These are phyloP conservation scores for Calonectria pseudoreteaudii DNA, from an alignment of 2,329 filamentous ascomycete genomes.

Conservation along the genomic window DNA sequence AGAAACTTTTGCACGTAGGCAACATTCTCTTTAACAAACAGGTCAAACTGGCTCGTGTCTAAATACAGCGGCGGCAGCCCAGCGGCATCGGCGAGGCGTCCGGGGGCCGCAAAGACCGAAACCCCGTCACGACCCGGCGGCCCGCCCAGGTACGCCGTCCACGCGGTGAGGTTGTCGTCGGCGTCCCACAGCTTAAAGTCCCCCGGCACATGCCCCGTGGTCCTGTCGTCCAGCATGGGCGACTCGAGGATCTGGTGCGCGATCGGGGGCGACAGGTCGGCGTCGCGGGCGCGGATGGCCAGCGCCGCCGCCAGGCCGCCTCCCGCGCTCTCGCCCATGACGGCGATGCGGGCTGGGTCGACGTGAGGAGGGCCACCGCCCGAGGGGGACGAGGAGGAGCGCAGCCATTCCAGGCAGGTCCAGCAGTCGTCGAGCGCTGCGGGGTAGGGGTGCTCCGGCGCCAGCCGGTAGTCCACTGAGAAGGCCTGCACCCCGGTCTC, in stretches of 20 bases:
- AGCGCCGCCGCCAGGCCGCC: conserved; percentile 16
- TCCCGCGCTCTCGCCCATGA: conserved; percentile 30
- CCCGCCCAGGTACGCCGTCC: conserved; percentile 19
- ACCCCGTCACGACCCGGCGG: not conserved
- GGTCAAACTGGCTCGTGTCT: not conserved
- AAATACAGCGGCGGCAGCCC: not conserved
- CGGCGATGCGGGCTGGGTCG: conserved; percentile 15
- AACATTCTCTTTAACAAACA: not conserved
- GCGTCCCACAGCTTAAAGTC: conserved; percentile 9
- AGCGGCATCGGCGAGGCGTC: not conserved
- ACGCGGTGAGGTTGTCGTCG: conserved; percentile 18
- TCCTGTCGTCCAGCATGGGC: not conserved
- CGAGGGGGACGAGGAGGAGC: not conserved
- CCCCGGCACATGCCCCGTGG: not conserved
- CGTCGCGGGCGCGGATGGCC: conserved; percentile 1
- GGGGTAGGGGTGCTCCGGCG: conserved; percentile 22
- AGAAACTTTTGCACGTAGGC: not conserved
- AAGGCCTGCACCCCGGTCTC: conserved; percentile 19
- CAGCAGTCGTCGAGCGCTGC: conserved; percentile 19
- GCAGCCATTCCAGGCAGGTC: not conserved
- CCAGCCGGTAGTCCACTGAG: conserved; percentile 26
- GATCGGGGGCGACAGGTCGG: not conserved
- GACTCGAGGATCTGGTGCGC: not conserved
- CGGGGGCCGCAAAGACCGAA: not conserved
- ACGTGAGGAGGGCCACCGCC: not conserved